A percentile compares a stretch with the other conserved stretches of the same genome.
Evolutionary conservation across 2,329 filamentous ascomycete genomes (phyloP).

Genomic region (Dactylellina cionopaga): DNA sequence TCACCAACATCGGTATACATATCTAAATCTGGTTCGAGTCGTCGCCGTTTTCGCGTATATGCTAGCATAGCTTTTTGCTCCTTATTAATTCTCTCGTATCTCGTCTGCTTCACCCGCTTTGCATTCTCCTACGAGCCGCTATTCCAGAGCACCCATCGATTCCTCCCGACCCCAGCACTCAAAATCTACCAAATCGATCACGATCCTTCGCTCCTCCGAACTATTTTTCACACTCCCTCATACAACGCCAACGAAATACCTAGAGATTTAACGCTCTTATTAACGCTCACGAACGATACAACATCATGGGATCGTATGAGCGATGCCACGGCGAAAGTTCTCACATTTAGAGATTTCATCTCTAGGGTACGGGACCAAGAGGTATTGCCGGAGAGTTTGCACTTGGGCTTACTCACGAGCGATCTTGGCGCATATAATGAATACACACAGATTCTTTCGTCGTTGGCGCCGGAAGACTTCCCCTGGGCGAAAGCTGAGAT

Average conservation of each 20-base stretch:
- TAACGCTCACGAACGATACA: constrained; percentile 32
- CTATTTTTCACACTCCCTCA: constrained; percentile 1
- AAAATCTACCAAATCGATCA: constrained; percentile 6
- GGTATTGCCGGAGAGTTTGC: background rate
- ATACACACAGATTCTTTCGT: constrained; percentile 14
- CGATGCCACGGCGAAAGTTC: background rate
- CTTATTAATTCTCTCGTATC: too few relatives aligned
- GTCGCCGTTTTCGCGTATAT: too few relatives aligned
- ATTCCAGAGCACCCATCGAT: too few relatives aligned
- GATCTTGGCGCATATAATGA: constrained; percentile 1
- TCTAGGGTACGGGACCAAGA: constrained; percentile 8
- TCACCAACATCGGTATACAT: too few relatives aligned
- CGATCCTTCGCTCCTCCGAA: constrained; percentile 7
- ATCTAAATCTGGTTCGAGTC: too few relatives aligned
- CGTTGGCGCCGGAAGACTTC: background rate
- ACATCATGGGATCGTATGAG: constrained; percentile 24
- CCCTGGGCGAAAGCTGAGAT: constrained; percentile 32
- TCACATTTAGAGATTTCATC: constrained; percentile 25
- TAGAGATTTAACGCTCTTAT: constrained; percentile 13
- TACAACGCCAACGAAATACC: background rate
- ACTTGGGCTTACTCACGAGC: constrained; percentile 15
- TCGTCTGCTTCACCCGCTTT: too few relatives aligned
- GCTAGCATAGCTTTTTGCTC: too few relatives aligned
- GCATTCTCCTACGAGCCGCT: too few relatives aligned
- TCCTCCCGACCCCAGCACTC: too few relatives aligned